These are phyloP conservation scores for Solanum clarkiae DNA, from an alignment of 257 asterid species.

Conservation along the genomic window DNA sequence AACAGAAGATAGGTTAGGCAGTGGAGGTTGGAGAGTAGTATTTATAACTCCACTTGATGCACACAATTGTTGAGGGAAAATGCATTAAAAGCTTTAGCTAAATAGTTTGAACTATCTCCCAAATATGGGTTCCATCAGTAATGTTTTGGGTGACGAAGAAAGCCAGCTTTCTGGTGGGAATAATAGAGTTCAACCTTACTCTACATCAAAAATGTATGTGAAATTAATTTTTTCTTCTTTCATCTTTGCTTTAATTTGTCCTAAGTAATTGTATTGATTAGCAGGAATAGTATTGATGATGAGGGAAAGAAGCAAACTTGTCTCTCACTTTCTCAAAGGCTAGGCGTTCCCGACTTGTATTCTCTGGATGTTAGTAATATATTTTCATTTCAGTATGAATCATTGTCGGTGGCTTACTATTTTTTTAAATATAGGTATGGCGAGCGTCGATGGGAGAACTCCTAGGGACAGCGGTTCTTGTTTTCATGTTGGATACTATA, in stretches of 20 bases:
- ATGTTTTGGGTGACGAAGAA: background rate
- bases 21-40: background rate
- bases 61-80: background rate
- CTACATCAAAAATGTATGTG: background rate
- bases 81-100: background rate
- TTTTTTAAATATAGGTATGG: constrained; percentile 34
- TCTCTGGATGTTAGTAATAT: constrained; percentile 27
- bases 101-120: background rate
- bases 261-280: background rate
- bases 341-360: constrained; percentile 40
- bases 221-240: background rate
- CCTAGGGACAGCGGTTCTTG: constrained; percentile 53
- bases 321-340: constrained; percentile 19
- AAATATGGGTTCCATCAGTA: background rate
- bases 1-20: background rate
- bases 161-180: background rate
- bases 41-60: background rate
- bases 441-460: constrained; percentile 67
- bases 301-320: constrained; percentile 10
- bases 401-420: background rate
- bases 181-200: background rate
- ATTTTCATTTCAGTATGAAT: background rate
- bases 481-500: constrained; percentile 58
- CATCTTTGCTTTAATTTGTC: background rate
- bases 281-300: background rate